Evolutionary conservation across 495 filamentous ascomycete species (phyloP), one percentile per base, ranked within the genome.

Genomic region (Chaetomium cochliodes): DNA sequence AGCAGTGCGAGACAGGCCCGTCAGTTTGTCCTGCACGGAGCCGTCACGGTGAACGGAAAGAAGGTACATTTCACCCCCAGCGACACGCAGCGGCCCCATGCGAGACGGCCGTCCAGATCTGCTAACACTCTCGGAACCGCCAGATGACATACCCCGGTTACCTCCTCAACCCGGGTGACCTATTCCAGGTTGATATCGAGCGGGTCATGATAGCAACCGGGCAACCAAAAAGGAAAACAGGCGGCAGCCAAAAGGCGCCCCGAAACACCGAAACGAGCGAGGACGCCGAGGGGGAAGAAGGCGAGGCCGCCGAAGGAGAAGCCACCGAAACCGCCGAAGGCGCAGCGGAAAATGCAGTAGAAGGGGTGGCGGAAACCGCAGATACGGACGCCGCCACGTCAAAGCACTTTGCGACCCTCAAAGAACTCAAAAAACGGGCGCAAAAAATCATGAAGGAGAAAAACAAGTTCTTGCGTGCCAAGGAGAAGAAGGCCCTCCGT

Each of bases 121-220:
- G 13, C 59, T 62, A 28, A 65, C 63, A 30, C 11, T 0, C 23
- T 7, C 20, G 23, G 37, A 28, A 3, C 8, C 11, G 11, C n/a
- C 52, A 97, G 94, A 96, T 98, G 90, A 84, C 81, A 53, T 88
- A 96, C 73, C 93, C 94, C 1, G 88, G 91, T 65, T 98, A 98
- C 78, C 89, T 92, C 71, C 88, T 98, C 30, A 98, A 98, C 77
- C 94, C 94, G 12, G 94, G 94, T 55, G 94, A 98, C 73, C 89
- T 98, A 82, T 98, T 98, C 84, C 90, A 93, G 71, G 96, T 98
- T 71, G 90, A 97, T 9, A 84, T 88, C 49, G 91, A 94, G 7
- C 86, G 87, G 63, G 96, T 98, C 37, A 82, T 98, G 77, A 90
- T 78, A 67, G 94, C 91, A 25, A 97, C 92, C 12, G 94, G 94